Evolutionary conservation across 2,329 filamentous ascomycete species (phyloP).

Genomic region (Alternaria solani): DNA sequence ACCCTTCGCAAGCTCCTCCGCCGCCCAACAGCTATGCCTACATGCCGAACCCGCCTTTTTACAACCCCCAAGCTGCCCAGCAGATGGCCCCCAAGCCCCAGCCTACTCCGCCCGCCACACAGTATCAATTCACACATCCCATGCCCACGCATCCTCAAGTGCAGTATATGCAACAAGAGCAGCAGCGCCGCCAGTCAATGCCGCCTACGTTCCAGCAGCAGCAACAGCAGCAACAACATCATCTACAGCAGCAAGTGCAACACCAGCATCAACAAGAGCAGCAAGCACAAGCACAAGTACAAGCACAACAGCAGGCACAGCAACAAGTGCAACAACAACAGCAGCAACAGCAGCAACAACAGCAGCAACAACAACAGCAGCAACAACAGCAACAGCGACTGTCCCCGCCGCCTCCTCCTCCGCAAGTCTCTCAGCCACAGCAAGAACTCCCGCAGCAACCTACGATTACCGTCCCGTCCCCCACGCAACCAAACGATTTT

Average conservation of each 20-base stretch:
- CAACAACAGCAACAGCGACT: constrained; percentile 59
- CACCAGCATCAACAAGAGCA: constrained; percentile 45
- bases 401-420: constrained; percentile 75
- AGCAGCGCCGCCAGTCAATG: constrained; percentile 75
- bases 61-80: constrained; percentile 70
- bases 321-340: constrained; percentile 58
- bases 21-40: constrained; percentile 77
- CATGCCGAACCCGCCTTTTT: constrained; percentile 85
- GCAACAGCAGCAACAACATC: constrained; percentile 67
- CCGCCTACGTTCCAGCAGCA: constrained; percentile 73
- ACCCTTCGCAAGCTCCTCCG: constrained; percentile 68
- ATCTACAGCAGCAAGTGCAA: constrained; percentile 58
- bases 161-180: constrained; percentile 78
- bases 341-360: constrained; percentile 73
- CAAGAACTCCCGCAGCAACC: constrained; percentile 60
- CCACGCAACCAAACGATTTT: constrained; percentile 62
- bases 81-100: constrained; percentile 56
- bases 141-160: constrained; percentile 59
- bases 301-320: constrained; percentile 51
- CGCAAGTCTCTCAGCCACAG: constrained; percentile 75
- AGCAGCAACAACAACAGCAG: constrained; percentile 61
- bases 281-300: constrained; percentile 57
- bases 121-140: constrained; percentile 57
- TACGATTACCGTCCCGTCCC: constrained; percentile 54
- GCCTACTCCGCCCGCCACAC: constrained; percentile 51